Percentiles rank a stretch among this genome's conserved stretches.
phyloP scores from a whole-genome alignment of 495 filamentous ascomycete species.

The Sporormia fimetaria region DNA sequence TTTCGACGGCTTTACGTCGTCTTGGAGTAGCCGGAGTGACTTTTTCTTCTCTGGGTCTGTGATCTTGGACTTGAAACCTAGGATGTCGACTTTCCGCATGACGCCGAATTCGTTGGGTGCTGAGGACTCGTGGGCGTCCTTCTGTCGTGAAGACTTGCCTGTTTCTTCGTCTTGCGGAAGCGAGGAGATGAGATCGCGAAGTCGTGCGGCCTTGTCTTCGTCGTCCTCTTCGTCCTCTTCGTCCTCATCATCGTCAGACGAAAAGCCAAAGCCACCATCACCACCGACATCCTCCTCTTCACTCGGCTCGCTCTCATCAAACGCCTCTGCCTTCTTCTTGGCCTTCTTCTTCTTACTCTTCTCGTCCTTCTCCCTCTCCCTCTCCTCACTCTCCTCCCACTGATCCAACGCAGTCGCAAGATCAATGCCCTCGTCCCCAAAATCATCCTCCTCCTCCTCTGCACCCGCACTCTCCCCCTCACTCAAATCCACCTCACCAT shows the following conservation, averaged over 20 bases:
- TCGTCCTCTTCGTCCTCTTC: conserved; percentile 45
- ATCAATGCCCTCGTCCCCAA: conserved; percentile 80
- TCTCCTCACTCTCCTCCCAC: conserved; percentile 39
- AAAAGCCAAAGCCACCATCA: conserved; percentile 38
- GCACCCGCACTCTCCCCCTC: conserved; percentile 40
- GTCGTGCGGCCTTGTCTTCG: conserved; percentile 47
- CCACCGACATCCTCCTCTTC: conserved; percentile 39
- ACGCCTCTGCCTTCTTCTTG: conserved; percentile 28
- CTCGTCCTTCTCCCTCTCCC: conserved; percentile 30
- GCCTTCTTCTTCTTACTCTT: conserved; percentile 30
- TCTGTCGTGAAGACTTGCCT: conserved; percentile 24
- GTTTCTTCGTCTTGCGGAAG: conserved; percentile 39
- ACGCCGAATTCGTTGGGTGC: conserved; percentile 50
- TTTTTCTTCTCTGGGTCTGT: conserved; percentile 67
- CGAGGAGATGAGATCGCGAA: conserved; percentile 60
- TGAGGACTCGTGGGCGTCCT: conserved; percentile 41
- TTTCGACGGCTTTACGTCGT: conserved; percentile 43
- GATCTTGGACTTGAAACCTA: conserved; percentile 62
- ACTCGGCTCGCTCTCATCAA: conserved; percentile 30
- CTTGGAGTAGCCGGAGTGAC: conserved; percentile 55
- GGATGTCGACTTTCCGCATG: conserved; percentile 64
- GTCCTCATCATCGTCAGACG: conserved; percentile 50
- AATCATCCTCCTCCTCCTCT: conserved; percentile 47
- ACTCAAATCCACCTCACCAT: conserved; percentile 46
- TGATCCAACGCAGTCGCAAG: conserved; percentile 71